Conservation (phyloP, 495 filamentous ascomycete species). For the Schizothecium vesticola region DNA sequence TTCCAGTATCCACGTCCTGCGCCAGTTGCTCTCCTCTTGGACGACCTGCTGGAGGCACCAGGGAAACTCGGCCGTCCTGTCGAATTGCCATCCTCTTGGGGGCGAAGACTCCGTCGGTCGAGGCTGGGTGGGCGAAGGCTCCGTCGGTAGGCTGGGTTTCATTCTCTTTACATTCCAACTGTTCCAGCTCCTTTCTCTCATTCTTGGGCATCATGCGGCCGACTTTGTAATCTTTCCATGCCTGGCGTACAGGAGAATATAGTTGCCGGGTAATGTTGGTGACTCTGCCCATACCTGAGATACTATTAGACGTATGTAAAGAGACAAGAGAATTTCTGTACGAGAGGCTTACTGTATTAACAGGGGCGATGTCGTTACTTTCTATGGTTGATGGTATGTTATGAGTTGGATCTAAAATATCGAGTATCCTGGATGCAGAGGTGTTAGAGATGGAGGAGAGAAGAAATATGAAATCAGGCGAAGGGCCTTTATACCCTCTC, state of each 20-base stretch:
- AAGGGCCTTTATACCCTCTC: background rate
- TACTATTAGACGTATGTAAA: slow-evolving; percentile 8
- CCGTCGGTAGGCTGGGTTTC: background rate
- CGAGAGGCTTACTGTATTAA: slow-evolving; percentile 4
- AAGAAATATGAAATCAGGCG: background rate
- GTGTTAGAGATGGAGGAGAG: slow-evolving; percentile 4
- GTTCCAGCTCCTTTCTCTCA: slow-evolving; percentile 2
- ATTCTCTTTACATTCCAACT: background rate
- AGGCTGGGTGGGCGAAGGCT: background rate
- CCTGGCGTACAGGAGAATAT: slow-evolving; percentile 7
- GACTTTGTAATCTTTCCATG: slow-evolving; percentile 10
- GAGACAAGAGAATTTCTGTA: slow-evolving; percentile 1
- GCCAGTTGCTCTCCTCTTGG: slow-evolving; percentile 19
- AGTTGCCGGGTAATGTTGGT: slow-evolving; percentile 1
- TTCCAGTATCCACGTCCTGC: slow-evolving; percentile 14
- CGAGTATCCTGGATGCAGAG: slow-evolving; percentile 7
- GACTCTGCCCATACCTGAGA: slow-evolving; percentile 6
- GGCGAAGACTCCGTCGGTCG: slow-evolving; percentile 4
- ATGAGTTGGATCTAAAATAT: slow-evolving; percentile 5
- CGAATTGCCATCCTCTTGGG: slow-evolving; percentile 11
- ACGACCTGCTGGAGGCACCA: slow-evolving; percentile 9
- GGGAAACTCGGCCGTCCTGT: slow-evolving; percentile 13
- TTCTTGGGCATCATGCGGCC: slow-evolving; percentile 9
- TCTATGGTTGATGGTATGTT: slow-evolving; percentile 1
- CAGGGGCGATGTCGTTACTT: background rate